Base-by-base conservation (phyloP, 2,329 filamentous ascomycete genomes). In the Sclerotinia borealis region DNA sequence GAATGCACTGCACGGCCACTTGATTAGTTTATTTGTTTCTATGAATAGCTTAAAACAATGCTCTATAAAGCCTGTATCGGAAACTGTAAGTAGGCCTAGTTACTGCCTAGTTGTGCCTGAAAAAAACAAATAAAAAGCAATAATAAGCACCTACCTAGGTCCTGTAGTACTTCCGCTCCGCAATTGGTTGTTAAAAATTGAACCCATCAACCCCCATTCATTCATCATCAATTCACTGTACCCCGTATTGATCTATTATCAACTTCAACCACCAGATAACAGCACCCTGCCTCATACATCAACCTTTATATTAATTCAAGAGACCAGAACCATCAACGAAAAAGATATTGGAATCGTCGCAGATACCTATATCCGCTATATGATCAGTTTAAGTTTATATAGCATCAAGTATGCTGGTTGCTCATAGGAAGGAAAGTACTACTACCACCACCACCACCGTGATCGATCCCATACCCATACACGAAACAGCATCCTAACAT, bases 331-430 rank as follows among this genome's bases (percentile, higher is more conserved):
- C 17, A 34, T 36, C 31, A 25, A 10, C 31, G 13, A 15, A 45
- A 2, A 45, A 2, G 4, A 36, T 25, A 25, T 11, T 58, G 39
- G 4, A 19, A 34, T 36, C 1, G 36, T 45, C 54, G 54, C 54
- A 58, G n/a, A 45, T 43, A 19, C n/a, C 19, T 43, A 7, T 3
- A 1, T 45, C 29, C 29, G 4, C 41, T 36, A 17, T 19, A 58
- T 45, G 39, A 45, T 58, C 54, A 19, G 4, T 34, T 31, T 34
- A 1, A 19, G 4, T 34, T 31, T 34, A 1, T 31, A 45, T 45
- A n/a, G 41, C 41, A 56, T 41, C 64, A 66, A 69, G 63, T 63
- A 70, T 70, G 69, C 60, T 58, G 54, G 48, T 48, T 68, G 65
- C 61, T 65, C 63, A 54, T 34, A 22, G 27, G 13, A 34, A 5